Percentiles rank a stretch among this genome's conserved stretches.
Conservation (phyloP, 331 rosid genomes). For the Cydonia oblonga region DNA sequence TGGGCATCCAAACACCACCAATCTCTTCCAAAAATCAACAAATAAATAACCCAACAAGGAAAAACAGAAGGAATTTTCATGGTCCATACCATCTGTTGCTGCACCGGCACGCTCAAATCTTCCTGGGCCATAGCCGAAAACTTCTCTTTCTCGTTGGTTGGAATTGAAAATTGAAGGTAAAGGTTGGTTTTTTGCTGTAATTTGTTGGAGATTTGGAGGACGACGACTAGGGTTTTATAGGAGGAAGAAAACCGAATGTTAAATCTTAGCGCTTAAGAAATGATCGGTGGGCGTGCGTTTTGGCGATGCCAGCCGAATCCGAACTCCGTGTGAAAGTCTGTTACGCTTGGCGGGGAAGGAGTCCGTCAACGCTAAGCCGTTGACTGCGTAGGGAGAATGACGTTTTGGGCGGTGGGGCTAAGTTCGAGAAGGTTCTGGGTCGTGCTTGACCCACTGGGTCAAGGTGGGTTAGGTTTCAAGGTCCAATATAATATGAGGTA, state of each 20-base stretch:
- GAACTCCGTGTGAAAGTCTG: background rate
- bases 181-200: background rate
- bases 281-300: background rate
- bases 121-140: conserved; percentile 19
- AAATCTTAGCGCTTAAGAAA: background rate
- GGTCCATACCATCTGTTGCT: conserved; percentile 4
- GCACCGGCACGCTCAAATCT: conserved; percentile 6
- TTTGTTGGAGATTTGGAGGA: background rate
- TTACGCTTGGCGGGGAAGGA: background rate
- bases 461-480: background rate
- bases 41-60: background rate
- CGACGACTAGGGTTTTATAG: background rate
- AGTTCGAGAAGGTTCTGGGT: background rate
- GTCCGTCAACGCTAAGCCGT: background rate
- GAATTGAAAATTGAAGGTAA: background rate
- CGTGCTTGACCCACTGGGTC: background rate
- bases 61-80: background rate
- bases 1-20: background rate
- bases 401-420: background rate
- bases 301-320: background rate
- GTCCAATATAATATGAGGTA: background rate
- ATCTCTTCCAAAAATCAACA: background rate
- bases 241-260: background rate
- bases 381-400: background rate
- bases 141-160: background rate